Percentiles rank a stretch among this genome's conserved stretches.
Conservation (phyloP, 176 grass and related monocot genomes). For the Phyllostachys edulis region DNA sequence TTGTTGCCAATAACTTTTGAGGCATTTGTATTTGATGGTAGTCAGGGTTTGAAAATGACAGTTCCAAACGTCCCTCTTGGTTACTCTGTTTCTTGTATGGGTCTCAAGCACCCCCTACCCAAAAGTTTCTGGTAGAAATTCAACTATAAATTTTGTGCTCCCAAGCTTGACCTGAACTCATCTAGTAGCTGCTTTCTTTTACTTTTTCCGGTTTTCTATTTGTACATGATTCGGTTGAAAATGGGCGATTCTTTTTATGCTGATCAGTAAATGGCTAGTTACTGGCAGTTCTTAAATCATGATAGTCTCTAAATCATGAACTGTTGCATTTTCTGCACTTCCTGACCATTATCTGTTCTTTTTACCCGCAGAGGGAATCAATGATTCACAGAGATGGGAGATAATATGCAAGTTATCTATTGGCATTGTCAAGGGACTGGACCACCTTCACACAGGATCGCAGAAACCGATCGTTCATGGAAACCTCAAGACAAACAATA, state of each 20-base stretch:
- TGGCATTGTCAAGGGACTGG: conserved; percentile 83
- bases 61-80: background rate
- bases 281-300: background rate
- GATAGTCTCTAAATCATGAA: background rate
- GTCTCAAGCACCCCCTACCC: background rate
- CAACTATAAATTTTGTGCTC: background rate
- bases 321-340: background rate
- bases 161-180: background rate
- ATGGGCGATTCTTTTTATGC: background rate
- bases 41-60: conserved; percentile 2
- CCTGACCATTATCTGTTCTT: conserved; percentile 25
- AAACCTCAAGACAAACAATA: conserved; percentile 90
- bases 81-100: background rate
- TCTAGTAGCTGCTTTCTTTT: background rate
- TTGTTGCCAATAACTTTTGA: background rate
- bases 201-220: background rate
- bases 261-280: background rate
- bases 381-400: conserved; percentile 85
- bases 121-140: background rate
- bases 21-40: background rate
- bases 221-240: background rate
- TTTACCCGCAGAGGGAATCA: conserved; percentile 64
- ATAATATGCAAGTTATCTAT: conserved; percentile 78
- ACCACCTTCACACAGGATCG: conserved; percentile 74
- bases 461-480: conserved; percentile 76